Evolutionary conservation across 108 stramenopile species (phyloP).

Genomic region (Chaetoceros muelleri): DNA sequence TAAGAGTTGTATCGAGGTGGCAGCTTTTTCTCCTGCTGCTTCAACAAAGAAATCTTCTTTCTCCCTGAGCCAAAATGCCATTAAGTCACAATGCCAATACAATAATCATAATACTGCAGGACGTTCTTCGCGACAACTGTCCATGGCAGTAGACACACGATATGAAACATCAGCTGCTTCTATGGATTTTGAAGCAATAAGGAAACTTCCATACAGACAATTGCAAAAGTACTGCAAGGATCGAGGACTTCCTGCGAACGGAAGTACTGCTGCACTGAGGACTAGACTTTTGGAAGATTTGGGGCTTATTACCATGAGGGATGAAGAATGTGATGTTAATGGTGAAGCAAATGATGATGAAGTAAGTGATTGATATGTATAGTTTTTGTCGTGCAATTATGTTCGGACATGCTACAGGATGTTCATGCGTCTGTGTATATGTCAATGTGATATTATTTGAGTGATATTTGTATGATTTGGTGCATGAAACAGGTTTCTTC

Average conservation of each 20-base stretch:
- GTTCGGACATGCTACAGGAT: background rate
- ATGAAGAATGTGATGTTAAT: constrained; percentile 18
- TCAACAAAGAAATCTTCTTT: too few species aligned
- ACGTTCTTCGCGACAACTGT: background rate
- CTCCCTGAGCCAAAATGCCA: too few species aligned
- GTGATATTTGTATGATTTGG: constrained; percentile 10
- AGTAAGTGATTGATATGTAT: constrained; percentile 15
- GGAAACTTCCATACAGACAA: constrained; percentile 50
- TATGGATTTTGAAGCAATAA: background rate
- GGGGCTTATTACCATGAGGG: constrained; percentile 14
- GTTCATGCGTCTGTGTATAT: background rate
- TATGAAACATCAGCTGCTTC: background rate
- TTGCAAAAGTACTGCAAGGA: constrained; percentile 45
- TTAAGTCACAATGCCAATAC: too few species aligned
- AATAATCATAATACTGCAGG: too few species aligned
- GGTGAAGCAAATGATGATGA: constrained; percentile 6
- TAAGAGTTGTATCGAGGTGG: too few species aligned
- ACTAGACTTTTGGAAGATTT: constrained; percentile 41
- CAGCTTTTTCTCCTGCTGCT: too few species aligned
- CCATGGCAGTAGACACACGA: background rate
- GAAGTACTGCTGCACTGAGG: constrained; percentile 52
- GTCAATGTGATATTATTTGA: background rate
- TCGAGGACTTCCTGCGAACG: constrained; percentile 39
- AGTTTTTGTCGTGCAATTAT: constrained; percentile 12
- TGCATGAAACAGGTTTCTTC: too few species aligned